These are phyloP conservation scores for Talaromyces adpressus DNA, from an alignment of 495 filamentous ascomycete species.

Conservation along the genomic window DNA sequence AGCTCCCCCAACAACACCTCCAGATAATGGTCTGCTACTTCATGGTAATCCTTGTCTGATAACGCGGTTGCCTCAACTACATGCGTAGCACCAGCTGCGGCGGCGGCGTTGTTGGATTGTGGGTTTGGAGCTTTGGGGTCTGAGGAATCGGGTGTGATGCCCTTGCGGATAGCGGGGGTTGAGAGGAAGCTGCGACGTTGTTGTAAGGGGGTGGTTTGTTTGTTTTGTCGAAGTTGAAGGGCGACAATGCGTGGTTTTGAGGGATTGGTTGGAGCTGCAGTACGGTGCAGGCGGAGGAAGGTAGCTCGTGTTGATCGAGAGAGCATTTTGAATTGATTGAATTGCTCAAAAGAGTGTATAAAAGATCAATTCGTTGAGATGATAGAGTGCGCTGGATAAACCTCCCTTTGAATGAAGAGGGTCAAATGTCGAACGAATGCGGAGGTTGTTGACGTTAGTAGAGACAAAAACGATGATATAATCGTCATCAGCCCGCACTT, in stretches of 20 bases:
- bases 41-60: slow-evolving; percentile 36
- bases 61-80: slow-evolving; percentile 36
- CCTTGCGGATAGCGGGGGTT: slow-evolving; percentile 26
- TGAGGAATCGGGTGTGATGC: slow-evolving; percentile 33
- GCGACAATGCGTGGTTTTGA: not conserved
- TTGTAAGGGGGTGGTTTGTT: not conserved
- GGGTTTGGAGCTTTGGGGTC: slow-evolving; percentile 34
- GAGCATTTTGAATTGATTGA: slow-evolving; percentile 21
- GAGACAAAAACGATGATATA: not conserved
- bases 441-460: not conserved
- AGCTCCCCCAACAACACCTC: slow-evolving; percentile 37
- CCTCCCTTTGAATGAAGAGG: not conserved
- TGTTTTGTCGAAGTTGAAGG: not conserved
- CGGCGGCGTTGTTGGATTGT: slow-evolving; percentile 25
- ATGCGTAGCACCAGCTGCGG: slow-evolving; percentile 19
- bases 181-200: slow-evolving; percentile 22
- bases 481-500: not conserved
- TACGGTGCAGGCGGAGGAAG: slow-evolving; percentile 15
- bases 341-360: not conserved
- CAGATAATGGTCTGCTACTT: slow-evolving; percentile 44
- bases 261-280: not conserved
- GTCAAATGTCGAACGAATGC: not conserved
- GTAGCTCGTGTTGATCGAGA: slow-evolving; percentile 26
- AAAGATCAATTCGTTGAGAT: not conserved
- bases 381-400: not conserved